These are phyloP conservation scores for Craspedostauros australis DNA, from an alignment of 108 stramenopile species.

Conservation along the genomic window DNA sequence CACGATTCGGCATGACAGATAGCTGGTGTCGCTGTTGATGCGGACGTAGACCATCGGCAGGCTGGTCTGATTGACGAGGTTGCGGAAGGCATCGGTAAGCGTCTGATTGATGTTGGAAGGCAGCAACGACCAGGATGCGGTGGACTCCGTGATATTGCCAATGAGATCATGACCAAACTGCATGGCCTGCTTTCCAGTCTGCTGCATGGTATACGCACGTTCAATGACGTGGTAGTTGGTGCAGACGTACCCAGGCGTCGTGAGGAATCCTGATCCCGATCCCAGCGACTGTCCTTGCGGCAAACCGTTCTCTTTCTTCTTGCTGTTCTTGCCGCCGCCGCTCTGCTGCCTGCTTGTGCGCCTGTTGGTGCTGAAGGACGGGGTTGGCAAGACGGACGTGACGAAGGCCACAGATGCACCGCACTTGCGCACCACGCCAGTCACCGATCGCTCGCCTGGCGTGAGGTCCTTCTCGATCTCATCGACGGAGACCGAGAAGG, in stretches of 20 bases:
- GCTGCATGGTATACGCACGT: constrained; percentile 44
- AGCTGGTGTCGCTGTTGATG: constrained; percentile 27
- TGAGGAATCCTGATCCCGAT: constrained; percentile 72
- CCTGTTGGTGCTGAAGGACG: neutral
- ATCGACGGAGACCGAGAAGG: constrained; percentile 21
- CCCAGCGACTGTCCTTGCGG: constrained; percentile 34
- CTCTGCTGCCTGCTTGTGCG: constrained; percentile 7
- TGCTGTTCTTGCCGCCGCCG: neutral
- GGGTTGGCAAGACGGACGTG: constrained; percentile 42
- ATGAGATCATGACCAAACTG: constrained; percentile 5
- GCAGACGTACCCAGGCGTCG: constrained; percentile 73
- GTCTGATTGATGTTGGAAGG: too few species aligned
- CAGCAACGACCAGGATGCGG: neutral
- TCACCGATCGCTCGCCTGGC: constrained; percentile 43
- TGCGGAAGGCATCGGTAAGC: too few species aligned
- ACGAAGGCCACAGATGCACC: constrained; percentile 69
- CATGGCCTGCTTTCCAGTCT: constrained; percentile 4
- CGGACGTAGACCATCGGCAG: constrained; percentile 34
- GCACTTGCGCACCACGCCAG: constrained; percentile 49
- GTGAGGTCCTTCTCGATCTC: constrained; percentile 51
- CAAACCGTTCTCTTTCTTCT: neutral
- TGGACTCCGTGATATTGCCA: constrained; percentile 18
- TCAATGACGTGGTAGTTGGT: constrained; percentile 89
- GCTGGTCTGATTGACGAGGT: too few species aligned
- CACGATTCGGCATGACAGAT: constrained; percentile 51